phyloP scores from a whole-genome alignment of 768 basidiomycete species.

The Amanita pallidorosea region DNA sequence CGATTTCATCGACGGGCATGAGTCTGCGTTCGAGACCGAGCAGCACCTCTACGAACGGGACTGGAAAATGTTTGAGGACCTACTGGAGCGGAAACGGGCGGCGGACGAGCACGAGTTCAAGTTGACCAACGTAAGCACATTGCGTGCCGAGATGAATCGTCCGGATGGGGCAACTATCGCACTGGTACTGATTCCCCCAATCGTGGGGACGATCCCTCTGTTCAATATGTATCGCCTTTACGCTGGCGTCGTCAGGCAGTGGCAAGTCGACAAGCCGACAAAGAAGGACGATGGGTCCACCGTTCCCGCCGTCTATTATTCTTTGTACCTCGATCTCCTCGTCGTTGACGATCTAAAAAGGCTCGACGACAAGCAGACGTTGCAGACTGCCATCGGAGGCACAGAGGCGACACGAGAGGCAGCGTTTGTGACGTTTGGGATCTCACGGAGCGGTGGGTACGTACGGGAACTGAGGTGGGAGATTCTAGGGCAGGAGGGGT shows the following conservation, averaged over 20 bases:
- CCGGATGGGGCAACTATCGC: neutral
- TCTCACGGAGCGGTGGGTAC: neutral
- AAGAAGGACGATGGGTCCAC: neutral
- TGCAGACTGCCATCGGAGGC: neutral
- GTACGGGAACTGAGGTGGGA: neutral
- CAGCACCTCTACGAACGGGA: neutral
- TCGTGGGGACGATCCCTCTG: neutral
- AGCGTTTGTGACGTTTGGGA: neutral
- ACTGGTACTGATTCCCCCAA: neutral
- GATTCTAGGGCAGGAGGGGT: neutral
- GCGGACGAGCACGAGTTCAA: neutral
- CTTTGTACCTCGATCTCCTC: neutral
- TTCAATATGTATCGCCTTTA: conserved; percentile 2
- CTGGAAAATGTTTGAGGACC: neutral
- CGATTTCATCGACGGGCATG: neutral
- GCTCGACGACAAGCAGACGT: neutral
- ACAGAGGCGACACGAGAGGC: neutral
- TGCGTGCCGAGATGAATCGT: neutral
- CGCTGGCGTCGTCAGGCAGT: neutral
- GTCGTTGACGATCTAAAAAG: neutral
- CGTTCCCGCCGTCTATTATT: neutral
- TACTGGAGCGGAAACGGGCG: neutral
- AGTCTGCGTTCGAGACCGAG: neutral
- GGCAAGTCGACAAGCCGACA: neutral
- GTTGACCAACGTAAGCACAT: neutral